Percentiles rank a stretch among this genome's conserved stretches.
These are phyloP conservation scores for Rhynchosporium secalis DNA, from an alignment of 2,329 filamentous ascomycete species.

Conservation along the genomic window DNA sequence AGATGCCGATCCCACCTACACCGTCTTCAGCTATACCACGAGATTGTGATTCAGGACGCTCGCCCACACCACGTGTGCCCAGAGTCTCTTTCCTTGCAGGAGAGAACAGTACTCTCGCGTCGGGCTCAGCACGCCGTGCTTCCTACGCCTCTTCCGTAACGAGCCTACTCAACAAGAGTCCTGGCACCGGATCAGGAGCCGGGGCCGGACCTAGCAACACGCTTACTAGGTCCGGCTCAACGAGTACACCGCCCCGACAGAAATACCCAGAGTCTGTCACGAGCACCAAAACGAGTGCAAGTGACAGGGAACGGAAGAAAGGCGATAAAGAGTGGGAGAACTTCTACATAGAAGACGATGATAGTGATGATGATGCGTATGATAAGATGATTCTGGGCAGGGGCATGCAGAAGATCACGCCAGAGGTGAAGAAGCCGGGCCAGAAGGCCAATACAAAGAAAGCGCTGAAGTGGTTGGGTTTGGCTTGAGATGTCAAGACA, in stretches of 20 bases:
- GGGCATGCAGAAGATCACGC: conserved; percentile 25
- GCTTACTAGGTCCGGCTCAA: not conserved
- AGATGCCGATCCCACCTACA: conserved; percentile 22
- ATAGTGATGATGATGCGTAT: conserved; percentile 39
- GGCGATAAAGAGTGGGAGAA: conserved; percentile 36
- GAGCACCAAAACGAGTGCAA: conserved; percentile 22
- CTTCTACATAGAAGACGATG: conserved; percentile 38
- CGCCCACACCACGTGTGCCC: conserved; percentile 7
- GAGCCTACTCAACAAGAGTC: not conserved
- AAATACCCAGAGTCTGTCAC: conserved; percentile 21
- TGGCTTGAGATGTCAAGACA: conserved; percentile 28
- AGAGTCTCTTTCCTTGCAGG: conserved; percentile 24
- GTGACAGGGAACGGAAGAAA: conserved; percentile 17
- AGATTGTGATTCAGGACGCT: conserved; percentile 18
- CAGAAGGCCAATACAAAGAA: conserved; percentile 38
- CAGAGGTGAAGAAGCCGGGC: conserved; percentile 22
- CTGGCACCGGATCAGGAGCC: not conserved
- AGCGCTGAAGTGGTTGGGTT: conserved; percentile 43
- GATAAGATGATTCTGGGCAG: conserved; percentile 39
- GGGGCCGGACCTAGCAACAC: too few species aligned
- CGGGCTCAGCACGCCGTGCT: conserved; percentile 2
- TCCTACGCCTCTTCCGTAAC: conserved; percentile 13
- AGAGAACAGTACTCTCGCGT: not conserved
- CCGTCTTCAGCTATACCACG: conserved; percentile 10
- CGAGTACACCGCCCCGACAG: conserved; percentile 12